A percentile compares a stretch with the other conserved stretches of the same genome.
Evolutionary conservation across 768 basidiomycete genomes (phyloP).

Genomic region (Gymnopilus junonius): DNA sequence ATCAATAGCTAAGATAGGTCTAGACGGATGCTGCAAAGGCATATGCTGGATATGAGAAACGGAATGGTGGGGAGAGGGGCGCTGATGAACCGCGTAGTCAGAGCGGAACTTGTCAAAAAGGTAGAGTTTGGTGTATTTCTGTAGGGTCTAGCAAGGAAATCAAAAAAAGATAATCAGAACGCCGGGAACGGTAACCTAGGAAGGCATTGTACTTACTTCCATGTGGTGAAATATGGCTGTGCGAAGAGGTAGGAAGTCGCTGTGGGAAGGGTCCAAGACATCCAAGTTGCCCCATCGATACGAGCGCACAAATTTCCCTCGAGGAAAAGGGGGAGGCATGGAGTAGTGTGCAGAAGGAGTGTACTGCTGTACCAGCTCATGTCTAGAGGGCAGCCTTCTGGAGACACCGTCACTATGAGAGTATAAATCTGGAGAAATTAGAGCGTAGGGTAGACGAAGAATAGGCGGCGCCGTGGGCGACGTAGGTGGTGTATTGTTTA

Average conservation of each 20-base stretch:
- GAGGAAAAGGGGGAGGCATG: constrained; percentile 49
- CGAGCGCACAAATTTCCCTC: constrained; percentile 68
- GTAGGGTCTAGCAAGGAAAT: constrained; percentile 61
- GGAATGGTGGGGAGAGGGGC: constrained; percentile 49
- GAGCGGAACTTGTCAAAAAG: constrained; percentile 77
- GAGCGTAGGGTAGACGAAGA: constrained; percentile 78
- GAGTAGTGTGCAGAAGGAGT: constrained; percentile 56
- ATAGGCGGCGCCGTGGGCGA: constrained; percentile 66
- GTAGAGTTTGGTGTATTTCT: constrained; percentile 85
- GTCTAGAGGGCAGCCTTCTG: constrained; percentile 59
- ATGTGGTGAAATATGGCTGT: constrained; percentile 86
- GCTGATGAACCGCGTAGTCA: constrained; percentile 59
- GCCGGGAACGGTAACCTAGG: neutral
- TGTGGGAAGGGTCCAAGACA: constrained; percentile 77
- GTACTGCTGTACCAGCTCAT: constrained; percentile 78
- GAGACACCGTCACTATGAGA: constrained; percentile 83
- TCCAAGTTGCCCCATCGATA: constrained; percentile 89
- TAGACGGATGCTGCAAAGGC: constrained; percentile 31
- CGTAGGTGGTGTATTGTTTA: constrained; percentile 65
- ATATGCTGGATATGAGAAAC: constrained; percentile 51
- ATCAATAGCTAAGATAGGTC: constrained; percentile 40
- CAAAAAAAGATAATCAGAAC: constrained; percentile 19
- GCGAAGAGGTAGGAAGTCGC: constrained; percentile 80
- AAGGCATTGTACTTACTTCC: constrained; percentile 58
- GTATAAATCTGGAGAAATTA: constrained; percentile 83